Conservation (phyloP, 768 basidiomycete genomes). For the Termitomyces sp. region DNA sequence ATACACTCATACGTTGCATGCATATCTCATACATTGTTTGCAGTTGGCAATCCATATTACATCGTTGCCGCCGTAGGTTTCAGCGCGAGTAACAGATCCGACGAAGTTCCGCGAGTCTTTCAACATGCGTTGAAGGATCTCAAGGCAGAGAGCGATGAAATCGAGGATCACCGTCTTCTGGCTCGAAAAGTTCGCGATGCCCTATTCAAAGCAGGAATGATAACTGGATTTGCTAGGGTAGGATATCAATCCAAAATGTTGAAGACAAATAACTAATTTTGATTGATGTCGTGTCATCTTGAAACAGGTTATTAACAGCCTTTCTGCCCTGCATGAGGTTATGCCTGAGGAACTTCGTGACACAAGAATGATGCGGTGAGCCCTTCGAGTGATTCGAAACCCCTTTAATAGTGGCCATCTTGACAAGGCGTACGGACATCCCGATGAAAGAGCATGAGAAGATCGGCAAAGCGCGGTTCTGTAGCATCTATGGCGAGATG, state of each 20-base stretch:
- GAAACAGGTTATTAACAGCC: constrained; percentile 49
- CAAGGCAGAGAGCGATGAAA: constrained; percentile 18
- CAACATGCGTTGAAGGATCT: constrained; percentile 43
- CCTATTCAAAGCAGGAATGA: constrained; percentile 55
- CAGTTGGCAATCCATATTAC: constrained; percentile 48
- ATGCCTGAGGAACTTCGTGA: constrained; percentile 51
- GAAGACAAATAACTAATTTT: not conserved
- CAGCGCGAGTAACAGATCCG: constrained; percentile 52
- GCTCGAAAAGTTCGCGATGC: constrained; percentile 57
- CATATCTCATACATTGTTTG: not conserved
- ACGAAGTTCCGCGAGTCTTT: constrained; percentile 53
- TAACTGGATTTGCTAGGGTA: constrained; percentile 56
- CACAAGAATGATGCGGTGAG: constrained; percentile 35
- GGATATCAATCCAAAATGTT: not conserved
- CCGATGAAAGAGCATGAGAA: constrained; percentile 33
- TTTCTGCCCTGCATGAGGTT: constrained; percentile 42
- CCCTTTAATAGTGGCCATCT: not conserved
- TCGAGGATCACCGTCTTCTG: constrained; percentile 36
- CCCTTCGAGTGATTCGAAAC: not conserved
- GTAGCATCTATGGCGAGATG: constrained; percentile 54
- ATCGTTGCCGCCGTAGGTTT: constrained; percentile 52
- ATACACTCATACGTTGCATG: too few relatives aligned
- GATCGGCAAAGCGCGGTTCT: constrained; percentile 39
- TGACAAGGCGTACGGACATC: not conserved
- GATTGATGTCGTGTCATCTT: not conserved